Conservation (phyloP, 768 basidiomycete species). For the Serendipita indica region DNA sequence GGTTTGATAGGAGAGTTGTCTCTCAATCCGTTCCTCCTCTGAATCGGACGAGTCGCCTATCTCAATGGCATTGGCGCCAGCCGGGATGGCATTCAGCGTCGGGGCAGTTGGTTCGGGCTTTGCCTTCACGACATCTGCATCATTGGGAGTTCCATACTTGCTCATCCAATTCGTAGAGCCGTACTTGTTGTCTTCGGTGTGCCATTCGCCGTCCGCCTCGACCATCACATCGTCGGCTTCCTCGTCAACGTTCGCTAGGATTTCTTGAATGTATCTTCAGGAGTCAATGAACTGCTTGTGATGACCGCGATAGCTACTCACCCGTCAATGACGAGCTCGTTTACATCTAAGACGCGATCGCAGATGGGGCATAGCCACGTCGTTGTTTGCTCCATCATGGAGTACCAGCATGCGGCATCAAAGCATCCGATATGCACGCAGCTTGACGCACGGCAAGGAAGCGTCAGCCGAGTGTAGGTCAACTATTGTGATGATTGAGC, state of each 20-base stretch:
- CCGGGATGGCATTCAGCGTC: slow-evolving; percentile 32
- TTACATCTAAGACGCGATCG: slow-evolving; percentile 57
- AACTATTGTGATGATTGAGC: slow-evolving; percentile 31
- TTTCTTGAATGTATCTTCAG: slow-evolving; percentile 71
- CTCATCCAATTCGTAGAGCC: slow-evolving; percentile 56
- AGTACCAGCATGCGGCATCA: slow-evolving; percentile 87
- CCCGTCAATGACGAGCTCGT: slow-evolving; percentile 89
- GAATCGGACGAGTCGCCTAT: slow-evolving; percentile 55
- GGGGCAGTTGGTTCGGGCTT: slow-evolving; percentile 22
- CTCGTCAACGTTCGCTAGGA: slow-evolving; percentile 62
- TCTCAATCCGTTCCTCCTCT: slow-evolving; percentile 63
- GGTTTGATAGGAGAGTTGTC: slow-evolving; percentile 64
- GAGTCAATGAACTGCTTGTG: neutral
- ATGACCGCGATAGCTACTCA: slow-evolving; percentile 24
- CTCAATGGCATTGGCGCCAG: slow-evolving; percentile 40
- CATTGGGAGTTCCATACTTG: slow-evolving; percentile 6
- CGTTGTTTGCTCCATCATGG: slow-evolving; percentile 90
- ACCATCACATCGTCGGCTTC: slow-evolving; percentile 83
- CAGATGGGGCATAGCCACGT: slow-evolving; percentile 94
- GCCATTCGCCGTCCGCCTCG: slow-evolving; percentile 93
- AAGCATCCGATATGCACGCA: slow-evolving; percentile 93
- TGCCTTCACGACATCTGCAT: slow-evolving; percentile 18
- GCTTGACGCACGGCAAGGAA: slow-evolving; percentile 70
- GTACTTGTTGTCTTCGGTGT: slow-evolving; percentile 74
- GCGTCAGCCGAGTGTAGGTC: slow-evolving; percentile 70